Conservation (phyloP, 2,329 filamentous ascomycete species). For the Myriosclerotinia curreyana region DNA sequence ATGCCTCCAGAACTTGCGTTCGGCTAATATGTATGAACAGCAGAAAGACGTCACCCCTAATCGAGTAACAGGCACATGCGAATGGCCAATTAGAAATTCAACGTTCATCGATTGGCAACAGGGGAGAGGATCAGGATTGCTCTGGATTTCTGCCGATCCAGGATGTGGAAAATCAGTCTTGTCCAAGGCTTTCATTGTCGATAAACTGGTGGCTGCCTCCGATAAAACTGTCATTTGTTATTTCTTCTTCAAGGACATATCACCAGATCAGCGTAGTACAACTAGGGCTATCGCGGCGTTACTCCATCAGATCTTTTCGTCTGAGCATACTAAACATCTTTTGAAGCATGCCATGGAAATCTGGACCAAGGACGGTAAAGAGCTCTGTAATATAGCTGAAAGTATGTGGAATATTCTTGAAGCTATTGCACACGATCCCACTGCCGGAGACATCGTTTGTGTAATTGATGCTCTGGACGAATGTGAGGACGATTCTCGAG, state of each 20-base stretch:
- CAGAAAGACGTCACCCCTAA: neutral
- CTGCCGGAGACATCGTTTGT: constrained; percentile 13
- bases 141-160: constrained; percentile 14
- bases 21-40: neutral
- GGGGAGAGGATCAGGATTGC: neutral
- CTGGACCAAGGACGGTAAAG: neutral
- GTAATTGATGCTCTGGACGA: constrained; percentile 20
- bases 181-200: neutral
- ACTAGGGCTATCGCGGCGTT: neutral
- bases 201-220: neutral
- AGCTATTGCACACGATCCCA: neutral
- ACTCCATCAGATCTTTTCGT: constrained; percentile 14
- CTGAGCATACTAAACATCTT: neutral
- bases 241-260: constrained; percentile 12
- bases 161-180: constrained; percentile 16
- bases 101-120: neutral
- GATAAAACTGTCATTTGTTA: neutral
- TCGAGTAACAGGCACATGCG: neutral
- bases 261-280: neutral
- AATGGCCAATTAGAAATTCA: neutral
- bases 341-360: neutral
- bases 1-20: constrained; percentile 6
- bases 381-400: neutral
- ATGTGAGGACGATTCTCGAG: neutral
- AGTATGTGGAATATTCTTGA: constrained; percentile 1